These are phyloP conservation scores for Cunninghamia lanceolata DNA, from an alignment of 75 land plant genomes.

Conservation along the genomic window DNA sequence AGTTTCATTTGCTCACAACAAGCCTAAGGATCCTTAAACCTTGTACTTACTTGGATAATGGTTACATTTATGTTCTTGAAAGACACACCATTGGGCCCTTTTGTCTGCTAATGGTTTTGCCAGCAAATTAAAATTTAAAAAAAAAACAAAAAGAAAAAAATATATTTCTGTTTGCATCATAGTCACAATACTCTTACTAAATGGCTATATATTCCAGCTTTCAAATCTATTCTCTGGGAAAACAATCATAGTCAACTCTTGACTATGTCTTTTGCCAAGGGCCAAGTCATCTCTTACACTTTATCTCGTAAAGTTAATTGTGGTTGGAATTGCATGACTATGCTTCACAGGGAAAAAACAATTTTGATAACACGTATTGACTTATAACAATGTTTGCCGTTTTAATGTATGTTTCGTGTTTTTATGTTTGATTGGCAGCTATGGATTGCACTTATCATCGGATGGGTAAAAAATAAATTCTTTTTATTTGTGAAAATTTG, in stretches of 20 bases:
- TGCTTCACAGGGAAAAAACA: neutral
- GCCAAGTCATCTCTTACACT: neutral
- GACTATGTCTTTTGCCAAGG: neutral
- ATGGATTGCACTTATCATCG: neutral
- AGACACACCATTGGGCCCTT: neutral
- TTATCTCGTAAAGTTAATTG: neutral
- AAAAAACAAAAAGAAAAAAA: too few relatives aligned
- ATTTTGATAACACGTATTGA: neutral
- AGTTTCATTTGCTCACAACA: neutral
- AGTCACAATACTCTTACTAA: neutral
- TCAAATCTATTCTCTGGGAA: neutral
- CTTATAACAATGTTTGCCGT: neutral
- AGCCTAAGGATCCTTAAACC: too few relatives aligned
- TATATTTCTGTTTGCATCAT: neutral
- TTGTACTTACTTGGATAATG: neutral
- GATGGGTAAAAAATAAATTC: neutral
- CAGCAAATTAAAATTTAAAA: too few relatives aligned
- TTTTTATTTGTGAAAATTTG: neutral
- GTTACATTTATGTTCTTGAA: neutral
- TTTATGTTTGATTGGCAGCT: neutral
- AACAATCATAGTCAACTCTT: neutral
- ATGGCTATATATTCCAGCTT: neutral
- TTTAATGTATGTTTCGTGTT: neutral
- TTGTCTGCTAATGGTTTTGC: neutral
- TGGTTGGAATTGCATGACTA: neutral